Evolutionary conservation across 2,329 filamentous ascomycete genomes (phyloP).

Genomic region (Cladosporium austrohemisphaericum): DNA sequence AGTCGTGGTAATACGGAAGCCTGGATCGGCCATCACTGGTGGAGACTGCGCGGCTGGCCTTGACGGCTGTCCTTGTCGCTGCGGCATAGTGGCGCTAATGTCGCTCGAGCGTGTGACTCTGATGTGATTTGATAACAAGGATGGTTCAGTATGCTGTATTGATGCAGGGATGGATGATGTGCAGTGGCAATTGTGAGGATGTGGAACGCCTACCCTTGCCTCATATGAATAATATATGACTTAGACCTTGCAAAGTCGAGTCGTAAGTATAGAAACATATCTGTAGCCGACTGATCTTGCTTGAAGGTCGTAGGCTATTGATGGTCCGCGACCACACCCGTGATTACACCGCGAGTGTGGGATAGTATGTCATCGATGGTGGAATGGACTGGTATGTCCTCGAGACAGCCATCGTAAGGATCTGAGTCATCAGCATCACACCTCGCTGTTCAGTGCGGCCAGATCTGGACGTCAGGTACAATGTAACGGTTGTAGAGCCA

Average conservation of each 20-base stretch:
- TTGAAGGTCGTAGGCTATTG: not conserved
- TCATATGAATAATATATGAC: slow-evolving; percentile 6
- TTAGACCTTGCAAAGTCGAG: not conserved
- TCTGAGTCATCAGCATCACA: slow-evolving; percentile 15
- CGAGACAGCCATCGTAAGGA: not conserved
- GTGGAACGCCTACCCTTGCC: not conserved
- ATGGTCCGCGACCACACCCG: not conserved
- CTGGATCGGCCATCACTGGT: slow-evolving; percentile 1
- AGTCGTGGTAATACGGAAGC: slow-evolving; percentile 14
- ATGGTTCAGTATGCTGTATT: not conserved
- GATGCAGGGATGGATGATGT: not conserved
- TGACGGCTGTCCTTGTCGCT: not conserved
- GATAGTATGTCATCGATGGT: slow-evolving; percentile 9
- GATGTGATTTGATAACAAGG: not conserved
- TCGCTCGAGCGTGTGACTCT: not conserved
- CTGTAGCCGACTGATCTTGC: slow-evolving; percentile 2
- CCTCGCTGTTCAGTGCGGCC: not conserved
- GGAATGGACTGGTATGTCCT: slow-evolving; percentile 2
- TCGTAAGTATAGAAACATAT: slow-evolving; percentile 1
- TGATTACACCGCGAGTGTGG: slow-evolving; percentile 2
- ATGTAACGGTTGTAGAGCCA: not conserved
- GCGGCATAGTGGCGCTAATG: not conserved
- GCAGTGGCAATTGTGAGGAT: slow-evolving; percentile 1
- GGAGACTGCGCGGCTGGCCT: not conserved
- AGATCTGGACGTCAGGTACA: not conserved